Conservation (phyloP, 305 asterid genomes). For the Fraxinus floribunda region DNA sequence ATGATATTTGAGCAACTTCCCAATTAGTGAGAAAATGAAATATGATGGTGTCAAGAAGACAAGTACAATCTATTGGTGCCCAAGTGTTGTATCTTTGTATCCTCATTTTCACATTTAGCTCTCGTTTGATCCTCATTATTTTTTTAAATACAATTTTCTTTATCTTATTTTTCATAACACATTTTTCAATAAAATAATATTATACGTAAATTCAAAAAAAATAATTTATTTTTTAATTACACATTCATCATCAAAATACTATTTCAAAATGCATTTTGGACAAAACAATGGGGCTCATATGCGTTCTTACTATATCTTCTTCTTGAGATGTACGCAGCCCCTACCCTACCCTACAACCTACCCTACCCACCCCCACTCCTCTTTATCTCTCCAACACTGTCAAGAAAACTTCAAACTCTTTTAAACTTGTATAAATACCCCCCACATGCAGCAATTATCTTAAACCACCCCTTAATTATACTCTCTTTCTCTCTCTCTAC, state of each 20-base stretch:
- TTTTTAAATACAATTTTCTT: too few relatives aligned
- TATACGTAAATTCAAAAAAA: too few relatives aligned
- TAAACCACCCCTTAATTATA: slow-evolving; percentile 17
- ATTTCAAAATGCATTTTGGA: too few relatives aligned
- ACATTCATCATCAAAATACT: too few relatives aligned
- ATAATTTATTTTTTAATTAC: too few relatives aligned
- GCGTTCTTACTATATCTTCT: slow-evolving; percentile 18
- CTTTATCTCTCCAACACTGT: slow-evolving; percentile 18
- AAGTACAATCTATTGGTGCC: slow-evolving; percentile 34
- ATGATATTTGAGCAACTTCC: neutral
- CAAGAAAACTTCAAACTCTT: slow-evolving; percentile 9
- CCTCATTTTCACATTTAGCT: slow-evolving; percentile 38
- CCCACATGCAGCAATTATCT: slow-evolving; percentile 56
- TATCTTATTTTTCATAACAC: too few relatives aligned
- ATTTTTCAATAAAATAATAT: too few relatives aligned
- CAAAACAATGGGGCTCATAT: too few relatives aligned
- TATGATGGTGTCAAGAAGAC: slow-evolving; percentile 22
- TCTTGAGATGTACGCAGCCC: slow-evolving; percentile 58
- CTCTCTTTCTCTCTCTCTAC: slow-evolving; percentile 5
- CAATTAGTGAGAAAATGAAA: neutral
- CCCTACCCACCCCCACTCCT: neutral
- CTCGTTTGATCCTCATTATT: too few relatives aligned
- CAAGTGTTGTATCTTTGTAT: slow-evolving; percentile 40
- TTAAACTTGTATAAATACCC: slow-evolving; percentile 60
- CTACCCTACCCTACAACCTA: slow-evolving; percentile 29